Base-by-base conservation (phyloP, 177 flowering plant genomes). In the Vitis hybrid region DNA sequence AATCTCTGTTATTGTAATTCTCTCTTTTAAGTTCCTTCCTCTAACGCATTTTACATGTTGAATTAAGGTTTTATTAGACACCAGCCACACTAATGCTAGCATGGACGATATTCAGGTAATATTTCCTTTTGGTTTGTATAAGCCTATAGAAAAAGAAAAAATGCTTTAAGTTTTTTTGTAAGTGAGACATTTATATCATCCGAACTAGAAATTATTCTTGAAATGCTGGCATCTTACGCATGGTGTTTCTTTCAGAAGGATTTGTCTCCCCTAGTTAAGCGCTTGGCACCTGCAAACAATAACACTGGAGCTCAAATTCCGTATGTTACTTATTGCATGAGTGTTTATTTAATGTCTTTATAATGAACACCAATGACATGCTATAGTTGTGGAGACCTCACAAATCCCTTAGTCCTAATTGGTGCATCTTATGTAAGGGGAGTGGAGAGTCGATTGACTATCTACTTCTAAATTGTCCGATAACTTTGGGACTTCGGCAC, bases 81-180 rank as follows among this genome's bases (percentile, higher is more conserved):
- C 80, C 60, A 82, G 85, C 59, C 97, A 93, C 64, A 48, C 61
- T 50, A 69, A 65, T 76, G 74, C 73, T 60, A 81, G 78, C 77
- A 93, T 88, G 94, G 97, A 88, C 65, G 94, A 85, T 65, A 92
- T 92, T 74, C 94, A 92, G 97, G 98, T 92, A 69, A 61, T 45
- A 15, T 15, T 67, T 61, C 5, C 13, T 59, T 66, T 71, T 20
- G 39, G 16, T 59, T 71, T 68, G 58, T 39, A 39, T 39, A 7
- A 39, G 45, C 45, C 45, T 6, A 39, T 39, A 7, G 45, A 39
- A 39, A 39, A 39, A 39, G 45, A 39, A 39, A 39, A 4, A 39
- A 4, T 39, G 52, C 57, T 19, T 50, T 20, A 29, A 15, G 3
- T 11, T 55, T 61, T 7, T 52, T 9, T 58, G 65, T n/a, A 29